A percentile compares a stretch with the other conserved stretches of the same genome.
Evolutionary conservation across 805 yeast genomes (phyloP).

Genomic region (Monosporozyma aquatica): DNA sequence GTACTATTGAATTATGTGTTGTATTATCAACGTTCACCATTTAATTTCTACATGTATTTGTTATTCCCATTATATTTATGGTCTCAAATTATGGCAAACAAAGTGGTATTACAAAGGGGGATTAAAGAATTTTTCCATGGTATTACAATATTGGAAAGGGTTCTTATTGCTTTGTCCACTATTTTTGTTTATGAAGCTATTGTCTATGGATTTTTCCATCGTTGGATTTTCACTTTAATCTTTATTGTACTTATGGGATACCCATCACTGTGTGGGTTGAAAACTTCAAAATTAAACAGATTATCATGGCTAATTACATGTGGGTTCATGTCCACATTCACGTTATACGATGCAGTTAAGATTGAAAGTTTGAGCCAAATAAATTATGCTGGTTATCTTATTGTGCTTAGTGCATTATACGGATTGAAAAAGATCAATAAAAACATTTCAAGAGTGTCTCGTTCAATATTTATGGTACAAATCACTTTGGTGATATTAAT

Average conservation of each 20-base stretch:
- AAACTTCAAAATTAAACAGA: constrained; percentile 18
- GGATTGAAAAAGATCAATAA: constrained; percentile 33
- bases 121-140: constrained; percentile 45
- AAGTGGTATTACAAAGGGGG: constrained; percentile 39
- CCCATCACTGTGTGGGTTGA: constrained; percentile 44
- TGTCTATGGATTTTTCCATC: constrained; percentile 82
- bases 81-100: constrained; percentile 54
- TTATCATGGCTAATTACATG: constrained; percentile 61
- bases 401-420: constrained; percentile 41
- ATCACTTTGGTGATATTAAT: constrained; percentile 48
- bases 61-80: constrained; percentile 83
- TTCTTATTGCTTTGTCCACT: constrained; percentile 33
- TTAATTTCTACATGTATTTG: constrained; percentile 79
- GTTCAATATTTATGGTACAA: constrained; percentile 45
- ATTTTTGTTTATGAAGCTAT: constrained; percentile 71
- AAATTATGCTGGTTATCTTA: constrained; percentile 54
- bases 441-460: constrained; percentile 27
- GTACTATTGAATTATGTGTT: constrained; percentile 46
- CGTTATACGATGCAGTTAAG: constrained; percentile 82
- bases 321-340: constrained; percentile 60
- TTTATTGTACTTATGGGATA: constrained; percentile 59
- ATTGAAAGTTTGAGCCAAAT: constrained; percentile 65
- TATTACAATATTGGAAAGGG: constrained; percentile 35
- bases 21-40: constrained; percentile 71
- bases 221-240: constrained; percentile 69